Base-by-base conservation (phyloP, 495 filamentous ascomycete genomes). In the Hypoxylon lienhwacheense region DNA sequence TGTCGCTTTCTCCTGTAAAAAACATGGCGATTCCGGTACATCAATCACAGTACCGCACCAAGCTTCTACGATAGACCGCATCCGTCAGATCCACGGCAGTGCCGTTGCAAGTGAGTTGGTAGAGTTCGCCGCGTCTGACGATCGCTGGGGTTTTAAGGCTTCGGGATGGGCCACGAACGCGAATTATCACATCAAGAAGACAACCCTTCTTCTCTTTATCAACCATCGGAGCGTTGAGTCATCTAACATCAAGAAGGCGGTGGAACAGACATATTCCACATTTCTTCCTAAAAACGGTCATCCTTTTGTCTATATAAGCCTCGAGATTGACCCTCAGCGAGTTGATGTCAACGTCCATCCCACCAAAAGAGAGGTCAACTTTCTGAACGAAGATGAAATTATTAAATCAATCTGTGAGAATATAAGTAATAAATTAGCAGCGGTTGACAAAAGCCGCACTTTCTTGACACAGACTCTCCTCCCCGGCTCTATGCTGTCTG, bases 271-370 rank as follows among this genome's bases (percentile, higher is more conserved):
- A 11, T 99, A 97, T 63, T 82, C 89, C 5, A 73, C 79, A 4
- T 99, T 96, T 55, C 77, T 99, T 2, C 95, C 95, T 1, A 99
- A 97, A 68, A 90, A 87, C 15, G 90, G 92, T 7, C 93, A 97
- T 66, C 95, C 95, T 0, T 97, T 97, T 67, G 74, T 90, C 35
- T 99, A 97, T 64, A 78, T 99, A 21, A 93, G 88, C 60, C 76
- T 99, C 1, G 89, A 96, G 47, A 92, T 99, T 54, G 91, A 97
- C 52, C 93, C 95, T 6, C 82, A 88, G 29, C 82, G 91, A 10
- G 90, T 99, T 2, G 95, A 99, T 69, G 95, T 99, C 63, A 99
- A 99, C 63, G 85, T 99, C 0, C 95, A 99, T 66, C 95, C 95
- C 3, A 97, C 95, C 2, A 99, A 99, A 67, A 81, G 92, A 41